Percentiles rank a stretch among this genome's conserved stretches.
phyloP scores from a whole-genome alignment of 1,139 yeast genomes.

The Pichia sp. region DNA sequence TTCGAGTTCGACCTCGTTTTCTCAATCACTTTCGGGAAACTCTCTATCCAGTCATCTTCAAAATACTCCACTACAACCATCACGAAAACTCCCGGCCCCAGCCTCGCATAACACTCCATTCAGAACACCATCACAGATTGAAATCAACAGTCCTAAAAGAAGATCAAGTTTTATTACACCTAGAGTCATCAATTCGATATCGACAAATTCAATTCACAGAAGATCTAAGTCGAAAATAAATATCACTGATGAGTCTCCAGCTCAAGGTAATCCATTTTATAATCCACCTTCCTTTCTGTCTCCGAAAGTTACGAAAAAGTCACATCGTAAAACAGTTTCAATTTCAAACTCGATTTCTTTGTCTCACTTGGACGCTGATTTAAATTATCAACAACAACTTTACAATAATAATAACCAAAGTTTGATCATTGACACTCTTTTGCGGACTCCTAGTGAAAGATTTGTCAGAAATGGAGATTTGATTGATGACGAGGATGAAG shows the following conservation, averaged over 20 bases:
- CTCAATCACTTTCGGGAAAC: constrained; percentile 17
- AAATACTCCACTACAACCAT: constrained; percentile 17
- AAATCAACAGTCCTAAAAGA: constrained; percentile 22
- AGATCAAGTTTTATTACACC: constrained; percentile 19
- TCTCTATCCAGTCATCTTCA: constrained; percentile 19
- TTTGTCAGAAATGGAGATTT: constrained; percentile 9
- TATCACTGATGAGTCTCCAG: constrained; percentile 25
- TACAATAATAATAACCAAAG: not conserved
- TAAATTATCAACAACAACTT: not conserved
- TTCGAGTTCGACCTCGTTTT: constrained; percentile 19
- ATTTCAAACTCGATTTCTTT: constrained; percentile 22
- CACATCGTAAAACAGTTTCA: constrained; percentile 22
- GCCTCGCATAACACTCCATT: constrained; percentile 1
- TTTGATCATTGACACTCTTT: constrained; percentile 21
- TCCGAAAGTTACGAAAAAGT: constrained; percentile 28
- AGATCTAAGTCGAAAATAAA: constrained; percentile 34
- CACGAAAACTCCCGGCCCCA: constrained; percentile 8
- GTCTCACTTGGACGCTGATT: constrained; percentile 19
- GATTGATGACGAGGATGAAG: constrained; percentile 6
- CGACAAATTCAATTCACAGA: constrained; percentile 21
- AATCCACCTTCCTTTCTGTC: constrained; percentile 36
- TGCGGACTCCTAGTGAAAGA: constrained; percentile 20
- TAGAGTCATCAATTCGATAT: constrained; percentile 6
- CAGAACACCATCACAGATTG: constrained; percentile 8
- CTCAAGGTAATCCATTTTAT: constrained; percentile 37